These are phyloP conservation scores for Xylaria palmicola DNA, from an alignment of 495 filamentous ascomycete species.

Conservation along the genomic window DNA sequence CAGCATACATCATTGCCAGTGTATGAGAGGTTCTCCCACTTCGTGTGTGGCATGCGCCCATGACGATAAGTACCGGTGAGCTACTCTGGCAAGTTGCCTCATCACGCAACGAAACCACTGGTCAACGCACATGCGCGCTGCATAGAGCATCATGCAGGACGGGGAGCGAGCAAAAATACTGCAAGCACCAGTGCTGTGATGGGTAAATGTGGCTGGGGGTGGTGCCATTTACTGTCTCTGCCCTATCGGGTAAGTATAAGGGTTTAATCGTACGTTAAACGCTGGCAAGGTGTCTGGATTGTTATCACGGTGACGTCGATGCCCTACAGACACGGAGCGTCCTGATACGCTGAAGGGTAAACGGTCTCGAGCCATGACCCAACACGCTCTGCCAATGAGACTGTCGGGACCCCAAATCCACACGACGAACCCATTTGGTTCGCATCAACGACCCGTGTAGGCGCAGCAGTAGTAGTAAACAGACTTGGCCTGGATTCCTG, in stretches of 20 bases:
- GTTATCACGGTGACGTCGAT: conserved; percentile 4
- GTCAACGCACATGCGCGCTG: not conserved
- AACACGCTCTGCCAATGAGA: not conserved
- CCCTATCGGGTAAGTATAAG: not conserved
- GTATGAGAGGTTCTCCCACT: not conserved
- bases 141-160: not conserved
- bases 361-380: not conserved
- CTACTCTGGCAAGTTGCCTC: not conserved
- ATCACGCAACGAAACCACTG: too few relatives aligned
- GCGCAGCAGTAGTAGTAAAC: not conserved
- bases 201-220: too few relatives aligned
- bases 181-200: not conserved
- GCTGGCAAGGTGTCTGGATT: not conserved
- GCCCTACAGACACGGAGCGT: not conserved
- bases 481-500: not conserved
- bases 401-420: not conserved
- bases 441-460: conserved; percentile 8
- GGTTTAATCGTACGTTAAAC: not conserved
- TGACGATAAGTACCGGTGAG: not conserved
- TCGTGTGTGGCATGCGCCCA: not conserved
- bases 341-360: conserved; percentile 1
- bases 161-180: not conserved
- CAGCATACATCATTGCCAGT: not conserved
- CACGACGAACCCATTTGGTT: not conserved
- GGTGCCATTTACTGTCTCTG: too few relatives aligned